Evolutionary conservation across 2,329 filamentous ascomycete species (phyloP).

Genomic region (Pseudogymnoascus sp.): DNA sequence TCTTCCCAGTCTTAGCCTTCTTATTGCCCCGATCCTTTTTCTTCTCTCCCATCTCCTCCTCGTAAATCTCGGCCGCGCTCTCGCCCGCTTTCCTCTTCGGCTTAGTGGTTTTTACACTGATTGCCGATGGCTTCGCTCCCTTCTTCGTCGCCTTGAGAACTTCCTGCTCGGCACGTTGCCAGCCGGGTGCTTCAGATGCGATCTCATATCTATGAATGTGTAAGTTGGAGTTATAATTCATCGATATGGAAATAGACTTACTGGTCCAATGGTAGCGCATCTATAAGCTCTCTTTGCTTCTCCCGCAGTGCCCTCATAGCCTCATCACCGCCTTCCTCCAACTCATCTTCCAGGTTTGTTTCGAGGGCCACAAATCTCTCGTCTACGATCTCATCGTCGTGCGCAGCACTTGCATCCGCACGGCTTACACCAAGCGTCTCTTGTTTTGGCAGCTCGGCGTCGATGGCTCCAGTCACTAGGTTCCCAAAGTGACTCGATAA

Average conservation of each 20-base stretch:
- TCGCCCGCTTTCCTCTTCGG: conserved; percentile 63
- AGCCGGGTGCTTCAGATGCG: conserved; percentile 52
- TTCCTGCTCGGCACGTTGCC: conserved; percentile 69
- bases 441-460: conserved; percentile 54
- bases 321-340: conserved; percentile 76
- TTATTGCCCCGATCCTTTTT: conserved; percentile 36
- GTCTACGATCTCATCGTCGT: conserved; percentile 61
- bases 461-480: conserved; percentile 67
- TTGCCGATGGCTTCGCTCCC: conserved; percentile 53
- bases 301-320: conserved; percentile 63
- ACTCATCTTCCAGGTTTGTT: conserved; percentile 67
- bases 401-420: conserved; percentile 54
- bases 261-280: conserved; percentile 82
- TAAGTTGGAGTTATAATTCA: conserved; percentile 13
- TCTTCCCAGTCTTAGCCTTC: conserved; percentile 45
- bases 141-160: conserved; percentile 51
- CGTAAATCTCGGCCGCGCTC: conserved; percentile 56
- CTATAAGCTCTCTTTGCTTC: conserved; percentile 81
- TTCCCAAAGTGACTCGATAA: conserved; percentile 70
- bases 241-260: conserved; percentile 40
- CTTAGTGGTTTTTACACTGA: conserved; percentile 77
- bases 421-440: conserved; percentile 51
- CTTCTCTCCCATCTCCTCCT: conserved; percentile 48
- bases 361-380: conserved; percentile 65
- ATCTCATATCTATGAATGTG: conserved; percentile 53